Evolutionary conservation across 805 yeast species (phyloP), one percentile per base, ranked within the genome.

Genomic region (Metschnikowia noctiluminum): DNA sequence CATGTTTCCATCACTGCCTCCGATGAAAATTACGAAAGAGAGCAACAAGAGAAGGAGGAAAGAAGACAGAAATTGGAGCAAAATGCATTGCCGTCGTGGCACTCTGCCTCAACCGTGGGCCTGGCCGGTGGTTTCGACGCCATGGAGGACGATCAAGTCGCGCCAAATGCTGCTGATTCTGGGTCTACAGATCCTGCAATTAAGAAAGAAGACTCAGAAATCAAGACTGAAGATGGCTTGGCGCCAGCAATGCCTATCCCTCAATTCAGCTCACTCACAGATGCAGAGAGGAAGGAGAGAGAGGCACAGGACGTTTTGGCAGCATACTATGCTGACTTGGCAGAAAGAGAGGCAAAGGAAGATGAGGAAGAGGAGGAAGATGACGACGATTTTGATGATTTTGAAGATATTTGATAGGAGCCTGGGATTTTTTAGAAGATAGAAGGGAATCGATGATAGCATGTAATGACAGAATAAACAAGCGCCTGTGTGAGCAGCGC

Each of bases 11-110:
- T 94, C 45, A 84, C 96, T 5, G 94, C 92, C 14, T 87, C 84
- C 58, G 97, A 89, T 66, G 95, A 88, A 60, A 81, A 82, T 52
- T 76, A 78, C 56, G 83, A 78, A 62, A 78, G 81, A 57, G 90
- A 84, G 66, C 77, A 78, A 58, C 78, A 74, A 62, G 83, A 82
- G 57, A 73, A 80, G 62, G 85, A 87, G 64, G 82, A 74, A 72
- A 83, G 78, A 77, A 82, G 80, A 66, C 84, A 78, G 65, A 77
- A 80, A 56, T 76, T 91, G 65, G 85, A 87, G 62, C 97, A 92
- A 66, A 94, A 94, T 64, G 97, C 97, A 4, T 76, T 94, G 56
- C 99, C 99, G 7, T 85, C 94, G 28, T 94, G 99, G 99, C 96
- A 94, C 64, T 82, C 86, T 55, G 85, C 85, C 57, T 82, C 92